These are phyloP conservation scores for Cutaneotrichosporon curvatum DNA, from an alignment of 1,284 basidiomycete genomes.

Conservation along the genomic window DNA sequence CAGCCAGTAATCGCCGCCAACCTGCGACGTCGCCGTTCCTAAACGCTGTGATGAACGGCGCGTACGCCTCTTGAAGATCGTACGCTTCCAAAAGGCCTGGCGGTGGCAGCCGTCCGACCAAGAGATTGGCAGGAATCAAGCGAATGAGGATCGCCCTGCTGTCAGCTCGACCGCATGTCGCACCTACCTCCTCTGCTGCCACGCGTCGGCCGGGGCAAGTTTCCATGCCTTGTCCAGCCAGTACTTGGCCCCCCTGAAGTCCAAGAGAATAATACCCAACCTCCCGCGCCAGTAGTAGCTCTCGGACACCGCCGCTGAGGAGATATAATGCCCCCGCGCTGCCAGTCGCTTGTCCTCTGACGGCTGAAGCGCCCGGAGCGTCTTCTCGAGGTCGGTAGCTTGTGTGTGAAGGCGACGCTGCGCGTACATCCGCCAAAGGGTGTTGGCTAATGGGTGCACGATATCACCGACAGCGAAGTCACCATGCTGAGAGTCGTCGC, in stretches of 20 bases:
- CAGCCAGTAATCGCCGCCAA: constrained; percentile 37
- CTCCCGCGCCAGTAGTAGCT: constrained; percentile 42
- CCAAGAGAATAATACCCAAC: constrained; percentile 33
- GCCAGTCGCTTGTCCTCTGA: constrained; percentile 28
- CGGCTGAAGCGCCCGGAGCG: constrained; percentile 25
- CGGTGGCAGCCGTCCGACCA: constrained; percentile 41
- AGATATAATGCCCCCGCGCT: constrained; percentile 17
- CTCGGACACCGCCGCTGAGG: constrained; percentile 27
- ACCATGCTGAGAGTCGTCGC: constrained; percentile 13
- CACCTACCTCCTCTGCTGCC: constrained; percentile 32
- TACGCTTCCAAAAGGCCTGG: constrained; percentile 32
- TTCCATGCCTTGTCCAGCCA: constrained; percentile 38
- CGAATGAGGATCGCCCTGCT: constrained; percentile 46
- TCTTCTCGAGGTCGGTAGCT: constrained; percentile 28
- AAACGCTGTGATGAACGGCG: constrained; percentile 41
- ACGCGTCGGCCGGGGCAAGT: constrained; percentile 22
- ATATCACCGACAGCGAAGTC: constrained; percentile 29
- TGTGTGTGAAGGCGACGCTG: constrained; percentile 39
- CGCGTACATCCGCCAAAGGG: constrained; percentile 34
- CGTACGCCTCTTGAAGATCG: constrained; percentile 33
- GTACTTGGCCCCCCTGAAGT: constrained; percentile 26
- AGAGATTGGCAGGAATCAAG: constrained; percentile 43
- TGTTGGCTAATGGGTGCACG: constrained; percentile 34
- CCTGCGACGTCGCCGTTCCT: constrained; percentile 36
- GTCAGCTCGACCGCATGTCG: neutral